Percentiles rank a stretch among this genome's conserved stretches.
Evolutionary conservation across 2,329 filamentous ascomycete genomes (phyloP).

Genomic region (Penicillium sp.): DNA sequence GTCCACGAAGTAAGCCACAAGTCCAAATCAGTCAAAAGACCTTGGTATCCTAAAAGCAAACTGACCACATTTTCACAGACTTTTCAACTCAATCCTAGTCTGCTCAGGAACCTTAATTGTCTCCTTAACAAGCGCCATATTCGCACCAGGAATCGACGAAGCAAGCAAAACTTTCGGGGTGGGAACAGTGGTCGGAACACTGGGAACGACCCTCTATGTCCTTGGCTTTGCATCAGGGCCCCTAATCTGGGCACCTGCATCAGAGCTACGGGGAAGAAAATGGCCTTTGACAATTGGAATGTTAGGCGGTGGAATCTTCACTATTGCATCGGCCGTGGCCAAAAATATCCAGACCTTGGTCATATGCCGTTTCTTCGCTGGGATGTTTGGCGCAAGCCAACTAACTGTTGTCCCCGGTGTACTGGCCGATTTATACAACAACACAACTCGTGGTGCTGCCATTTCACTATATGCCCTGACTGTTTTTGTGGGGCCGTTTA

Average conservation of each 20-base stretch:
- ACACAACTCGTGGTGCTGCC: slow-evolving; percentile 39
- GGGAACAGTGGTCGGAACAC: slow-evolving; percentile 41
- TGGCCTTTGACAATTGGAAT: slow-evolving; percentile 49
- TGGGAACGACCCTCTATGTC: slow-evolving; percentile 50
- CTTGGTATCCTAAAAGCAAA: neutral
- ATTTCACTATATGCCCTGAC: slow-evolving; percentile 50
- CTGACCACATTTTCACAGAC: slow-evolving; percentile 7
- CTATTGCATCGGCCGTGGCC: slow-evolving; percentile 44
- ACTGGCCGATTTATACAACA: slow-evolving; percentile 51
- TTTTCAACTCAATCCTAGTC: slow-evolving; percentile 24
- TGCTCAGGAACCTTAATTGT: slow-evolving; percentile 51
- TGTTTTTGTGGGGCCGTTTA: slow-evolving; percentile 49
- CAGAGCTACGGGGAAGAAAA: slow-evolving; percentile 60
- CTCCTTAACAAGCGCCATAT: slow-evolving; percentile 60
- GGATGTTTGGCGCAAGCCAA: slow-evolving; percentile 46
- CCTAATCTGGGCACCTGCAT: slow-evolving; percentile 61
- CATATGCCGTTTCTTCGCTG: slow-evolving; percentile 48
- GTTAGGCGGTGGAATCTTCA: slow-evolving; percentile 45
- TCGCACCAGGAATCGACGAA: slow-evolving; percentile 61
- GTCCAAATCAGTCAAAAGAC: neutral
- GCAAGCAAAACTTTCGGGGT: slow-evolving; percentile 54
- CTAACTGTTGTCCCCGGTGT: slow-evolving; percentile 46
- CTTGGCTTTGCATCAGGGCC: slow-evolving; percentile 59
- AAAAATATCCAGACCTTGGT: slow-evolving; percentile 43
- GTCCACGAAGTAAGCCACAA: slow-evolving; percentile 43